A percentile compares a stretch with the other conserved stretches of the same genome.
phyloP scores from a whole-genome alignment of 805 yeast species.

The Saturnispora gosingensis region DNA sequence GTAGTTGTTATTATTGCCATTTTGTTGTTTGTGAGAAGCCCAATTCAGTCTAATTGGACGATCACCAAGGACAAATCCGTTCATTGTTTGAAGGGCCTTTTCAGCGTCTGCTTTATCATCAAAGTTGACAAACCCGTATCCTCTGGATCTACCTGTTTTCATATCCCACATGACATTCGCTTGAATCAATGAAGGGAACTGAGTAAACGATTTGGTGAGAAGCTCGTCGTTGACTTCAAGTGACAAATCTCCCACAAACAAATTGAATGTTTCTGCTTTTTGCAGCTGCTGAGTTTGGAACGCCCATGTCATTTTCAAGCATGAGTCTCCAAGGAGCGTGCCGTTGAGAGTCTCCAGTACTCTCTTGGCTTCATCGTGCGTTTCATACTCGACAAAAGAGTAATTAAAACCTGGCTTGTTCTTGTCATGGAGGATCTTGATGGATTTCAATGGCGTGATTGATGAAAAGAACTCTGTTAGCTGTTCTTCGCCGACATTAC shows the following conservation, averaged over 20 bases:
- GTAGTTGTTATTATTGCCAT: slow-evolving; percentile 2
- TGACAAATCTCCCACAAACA: slow-evolving; percentile 82
- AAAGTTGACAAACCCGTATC: slow-evolving; percentile 86
- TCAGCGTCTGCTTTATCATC: slow-evolving; percentile 60
- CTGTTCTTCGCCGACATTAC: slow-evolving; percentile 52
- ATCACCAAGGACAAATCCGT: slow-evolving; percentile 63
- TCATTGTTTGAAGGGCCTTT: slow-evolving; percentile 60
- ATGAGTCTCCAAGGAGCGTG: slow-evolving; percentile 39
- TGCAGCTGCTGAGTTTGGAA: slow-evolving; percentile 68
- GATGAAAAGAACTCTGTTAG: slow-evolving; percentile 51
- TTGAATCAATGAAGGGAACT: slow-evolving; percentile 54
- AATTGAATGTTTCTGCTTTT: slow-evolving; percentile 47
- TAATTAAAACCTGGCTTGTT: slow-evolving; percentile 66
- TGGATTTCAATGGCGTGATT: slow-evolving; percentile 51
- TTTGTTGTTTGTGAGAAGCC: slow-evolving; percentile 63
- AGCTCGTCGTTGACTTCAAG: slow-evolving; percentile 75
- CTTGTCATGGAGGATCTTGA: slow-evolving; percentile 69
- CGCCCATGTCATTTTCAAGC: slow-evolving; percentile 71
- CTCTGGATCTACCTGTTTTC: slow-evolving; percentile 87
- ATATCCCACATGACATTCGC: slow-evolving; percentile 97
- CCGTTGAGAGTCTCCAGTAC: slow-evolving; percentile 60
- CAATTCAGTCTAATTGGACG: slow-evolving; percentile 78
- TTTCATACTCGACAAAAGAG: slow-evolving; percentile 72
- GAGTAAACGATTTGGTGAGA: slow-evolving; percentile 46
- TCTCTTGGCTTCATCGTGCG: slow-evolving; percentile 46